Base-by-base conservation (phyloP, 768 basidiomycete genomes). In the Serendipita indica region DNA sequence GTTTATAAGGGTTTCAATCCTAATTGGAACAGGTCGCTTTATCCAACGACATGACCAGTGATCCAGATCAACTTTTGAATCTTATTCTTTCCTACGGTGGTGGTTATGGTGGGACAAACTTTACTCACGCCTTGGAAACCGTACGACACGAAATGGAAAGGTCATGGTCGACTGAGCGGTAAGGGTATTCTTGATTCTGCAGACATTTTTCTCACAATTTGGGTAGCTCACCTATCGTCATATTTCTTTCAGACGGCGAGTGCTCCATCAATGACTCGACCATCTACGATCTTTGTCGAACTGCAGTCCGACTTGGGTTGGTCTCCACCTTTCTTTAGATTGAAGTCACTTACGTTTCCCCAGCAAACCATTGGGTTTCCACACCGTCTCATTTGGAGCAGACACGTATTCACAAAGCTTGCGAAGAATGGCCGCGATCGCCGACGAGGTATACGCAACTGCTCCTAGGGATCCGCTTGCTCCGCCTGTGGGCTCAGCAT, bases 231-330 rank as follows among this genome's bases (percentile, higher is more conserved):
- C 79, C 80, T 0, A 71, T 80, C 4, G 67, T 81, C 16, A 74
- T 81, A 46, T 81, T 81, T 66, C 69, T 80, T 7, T 81, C 80
- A 1, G 80, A 79, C 59, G 80, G 80, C 0, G 73, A 78, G 67
- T 75, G 76, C 46, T 2, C 7, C 2, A 67, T 77, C 18, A 46
- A 35, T 0, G 77, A 80, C 39, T 32, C 62, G 3, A 63, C 66
- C 1, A 66, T 78, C 41, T 71, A 72, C 27, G 70, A 72, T 58
- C 58, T 80, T 2, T 74, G 75, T 59, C 72, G 69, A 10, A 58
- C 72, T 1, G 72, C 79, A 0, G 62, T 76, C n/a, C 67, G 69
- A 25, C 72, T 71, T 2, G 78, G 80, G 78, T 78, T 60, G 33
- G 65, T 5, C 25, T 2, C n/a, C 12, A 2, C 16, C 3, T 18